Evolutionary conservation across 176 grass and related monocot genomes (phyloP).

Genomic region (Tuctoria greenei): DNA sequence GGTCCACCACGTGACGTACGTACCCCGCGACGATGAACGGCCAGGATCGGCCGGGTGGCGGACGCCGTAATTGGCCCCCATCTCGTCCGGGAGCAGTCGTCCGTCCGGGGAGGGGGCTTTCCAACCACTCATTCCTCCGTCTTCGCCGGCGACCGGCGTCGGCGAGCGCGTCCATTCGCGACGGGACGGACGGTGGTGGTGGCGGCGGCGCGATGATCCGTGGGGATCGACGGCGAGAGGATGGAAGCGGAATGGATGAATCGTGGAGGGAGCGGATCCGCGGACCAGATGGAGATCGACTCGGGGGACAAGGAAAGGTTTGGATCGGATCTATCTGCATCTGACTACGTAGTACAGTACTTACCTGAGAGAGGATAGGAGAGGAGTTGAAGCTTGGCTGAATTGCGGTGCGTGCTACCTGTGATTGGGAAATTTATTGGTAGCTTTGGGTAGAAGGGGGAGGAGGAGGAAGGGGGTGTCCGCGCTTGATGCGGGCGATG

Average conservation of each 20-base stretch:
- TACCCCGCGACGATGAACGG: constrained; percentile 26
- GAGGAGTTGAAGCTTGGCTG: no score
- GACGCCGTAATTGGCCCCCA: constrained; percentile 8
- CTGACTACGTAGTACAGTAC: no score
- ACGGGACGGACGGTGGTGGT: neutral
- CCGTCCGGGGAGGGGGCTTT: neutral
- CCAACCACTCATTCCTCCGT: neutral
- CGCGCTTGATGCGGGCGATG: neutral
- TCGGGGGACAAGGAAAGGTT: neutral
- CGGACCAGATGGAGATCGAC: neutral
- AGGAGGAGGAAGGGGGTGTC: no score
- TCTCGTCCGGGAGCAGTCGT: neutral
- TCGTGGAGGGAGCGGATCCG: neutral
- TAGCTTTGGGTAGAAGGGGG: neutral
- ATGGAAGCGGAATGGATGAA: neutral
- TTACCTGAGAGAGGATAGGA: no score
- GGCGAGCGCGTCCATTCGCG: neutral
- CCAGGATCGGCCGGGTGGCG: constrained; percentile 1
- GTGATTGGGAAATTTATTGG: constrained; percentile 9
- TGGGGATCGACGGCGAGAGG: neutral
- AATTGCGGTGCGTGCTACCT: neutral
- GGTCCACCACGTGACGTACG: neutral
- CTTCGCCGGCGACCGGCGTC: neutral
- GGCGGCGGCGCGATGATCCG: neutral
- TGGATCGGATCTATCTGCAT: constrained; percentile 3